Percentiles rank a stretch among this genome's conserved stretches.
phyloP scores from a whole-genome alignment of 352 stramenopile genomes.

The Halophytophthora polymorphica region DNA sequence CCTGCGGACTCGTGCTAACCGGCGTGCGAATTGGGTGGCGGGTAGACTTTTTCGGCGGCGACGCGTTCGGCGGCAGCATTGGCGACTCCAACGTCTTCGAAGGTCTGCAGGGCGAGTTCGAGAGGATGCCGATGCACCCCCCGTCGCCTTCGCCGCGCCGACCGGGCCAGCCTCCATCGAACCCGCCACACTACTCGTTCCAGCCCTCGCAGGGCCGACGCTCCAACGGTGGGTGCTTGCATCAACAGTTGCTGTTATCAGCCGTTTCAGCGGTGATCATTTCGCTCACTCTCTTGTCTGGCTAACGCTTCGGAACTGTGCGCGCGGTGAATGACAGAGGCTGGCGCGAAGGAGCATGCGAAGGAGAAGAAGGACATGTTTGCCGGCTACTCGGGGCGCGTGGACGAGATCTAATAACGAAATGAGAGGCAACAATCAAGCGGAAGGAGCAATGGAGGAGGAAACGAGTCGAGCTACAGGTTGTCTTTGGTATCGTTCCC shows the following conservation, averaged over 20 bases:
- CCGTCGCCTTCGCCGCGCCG: slow-evolving; percentile 38
- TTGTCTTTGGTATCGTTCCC: too few species aligned
- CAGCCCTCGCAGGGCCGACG: slow-evolving; percentile 44
- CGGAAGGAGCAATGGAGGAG: too few species aligned
- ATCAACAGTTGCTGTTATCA: neutral
- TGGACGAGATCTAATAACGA: slow-evolving; percentile 58
- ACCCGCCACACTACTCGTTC: slow-evolving; percentile 75
- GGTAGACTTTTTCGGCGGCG: slow-evolving; percentile 58
- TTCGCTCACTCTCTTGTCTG: neutral
- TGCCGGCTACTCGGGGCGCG: slow-evolving; percentile 56
- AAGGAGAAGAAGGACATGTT: slow-evolving; percentile 70
- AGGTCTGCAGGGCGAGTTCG: slow-evolving; percentile 62
- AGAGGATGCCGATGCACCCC: slow-evolving; percentile 52
- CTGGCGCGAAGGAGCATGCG: slow-evolving; percentile 28
- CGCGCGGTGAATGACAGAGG: slow-evolving; percentile 4
- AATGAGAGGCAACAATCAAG: too few species aligned
- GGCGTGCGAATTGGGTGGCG: neutral
- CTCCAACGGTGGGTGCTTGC: slow-evolving; percentile 24
- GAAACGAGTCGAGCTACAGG: too few species aligned
- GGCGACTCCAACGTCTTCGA: slow-evolving; percentile 48
- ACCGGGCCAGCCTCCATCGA: slow-evolving; percentile 37
- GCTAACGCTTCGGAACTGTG: neutral
- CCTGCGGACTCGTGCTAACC: too few species aligned
- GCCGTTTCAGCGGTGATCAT: neutral
- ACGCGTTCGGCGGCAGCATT: slow-evolving; percentile 22